Evolutionary conservation across 176 grass and related monocot genomes (phyloP).

Genomic region (Avena eriantha): DNA sequence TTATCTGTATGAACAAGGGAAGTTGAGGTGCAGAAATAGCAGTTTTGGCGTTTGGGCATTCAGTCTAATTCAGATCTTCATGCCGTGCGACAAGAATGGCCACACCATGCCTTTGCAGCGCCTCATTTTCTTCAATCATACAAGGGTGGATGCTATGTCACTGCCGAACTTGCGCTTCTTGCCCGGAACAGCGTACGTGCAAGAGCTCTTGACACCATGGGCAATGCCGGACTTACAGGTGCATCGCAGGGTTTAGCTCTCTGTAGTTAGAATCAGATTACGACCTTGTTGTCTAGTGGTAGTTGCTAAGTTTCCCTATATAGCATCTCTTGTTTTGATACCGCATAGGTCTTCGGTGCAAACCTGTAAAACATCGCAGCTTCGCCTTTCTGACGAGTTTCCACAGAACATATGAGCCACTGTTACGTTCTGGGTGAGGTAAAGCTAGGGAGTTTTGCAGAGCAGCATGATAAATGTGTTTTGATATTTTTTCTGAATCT

Average conservation of each 20-base stretch:
- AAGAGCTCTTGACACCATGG: not conserved
- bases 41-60: constrained; percentile 31
- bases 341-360: not conserved
- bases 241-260: constrained; percentile 30
- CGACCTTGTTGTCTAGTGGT: not conserved
- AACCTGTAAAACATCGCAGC: constrained; percentile 16
- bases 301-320: constrained; percentile 17
- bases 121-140: not conserved
- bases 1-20: constrained; percentile 29
- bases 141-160: not conserved
- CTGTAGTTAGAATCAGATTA: constrained; percentile 30
- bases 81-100: not conserved
- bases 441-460: not conserved
- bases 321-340: not conserved
- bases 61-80: constrained; percentile 26
- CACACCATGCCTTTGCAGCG: not conserved
- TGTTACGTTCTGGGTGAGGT: constrained; percentile 19
- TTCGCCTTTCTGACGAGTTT: not conserved
- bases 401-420: not conserved
- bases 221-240: not conserved
- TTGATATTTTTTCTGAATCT: no score
- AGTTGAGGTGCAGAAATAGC: not conserved
- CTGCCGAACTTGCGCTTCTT: constrained; percentile 1
- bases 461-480: not conserved
- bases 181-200: not conserved